Conservation (phyloP, 331 rosid genomes). For the Erythrophleum ivorense region DNA sequence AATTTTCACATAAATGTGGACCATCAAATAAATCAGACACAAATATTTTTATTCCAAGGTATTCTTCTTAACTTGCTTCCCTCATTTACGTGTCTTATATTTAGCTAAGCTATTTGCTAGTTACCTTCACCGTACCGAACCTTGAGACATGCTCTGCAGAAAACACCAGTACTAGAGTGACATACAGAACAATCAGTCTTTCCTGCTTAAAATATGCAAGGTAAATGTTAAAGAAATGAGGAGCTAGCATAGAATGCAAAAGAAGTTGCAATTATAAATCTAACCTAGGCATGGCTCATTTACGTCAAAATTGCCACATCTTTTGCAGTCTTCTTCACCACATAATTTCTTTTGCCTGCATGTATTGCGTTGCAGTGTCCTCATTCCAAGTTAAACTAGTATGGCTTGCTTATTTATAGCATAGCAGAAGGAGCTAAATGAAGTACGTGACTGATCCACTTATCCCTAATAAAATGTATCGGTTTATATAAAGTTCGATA, state of each 20-base stretch:
- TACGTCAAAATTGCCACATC: slow-evolving; percentile 66
- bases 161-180: slow-evolving; percentile 72
- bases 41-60: background rate
- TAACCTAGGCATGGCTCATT: slow-evolving; percentile 73
- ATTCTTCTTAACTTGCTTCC: slow-evolving; percentile 4
- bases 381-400: slow-evolving; percentile 4
- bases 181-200: slow-evolving; percentile 82
- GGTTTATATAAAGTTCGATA: too few species aligned
- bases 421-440: background rate
- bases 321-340: slow-evolving; percentile 75
- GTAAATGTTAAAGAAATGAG: slow-evolving; percentile 21
- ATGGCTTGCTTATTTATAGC: background rate
- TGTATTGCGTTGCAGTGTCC: slow-evolving; percentile 31
- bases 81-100: background rate
- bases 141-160: slow-evolving; percentile 77
- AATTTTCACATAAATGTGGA: slow-evolving; percentile 4
- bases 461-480: background rate
- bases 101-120: slow-evolving; percentile 12
- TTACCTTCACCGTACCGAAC: slow-evolving; percentile 86
- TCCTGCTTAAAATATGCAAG: slow-evolving; percentile 49
- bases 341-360: slow-evolving; percentile 78
- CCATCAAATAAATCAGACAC: slow-evolving; percentile 4
- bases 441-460: too few species aligned
- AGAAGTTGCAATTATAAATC: slow-evolving; percentile 27
- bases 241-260: slow-evolving; percentile 2